These are phyloP conservation scores for Quercus parvula DNA, from an alignment of 306 rosid genomes.

Conservation along the genomic window DNA sequence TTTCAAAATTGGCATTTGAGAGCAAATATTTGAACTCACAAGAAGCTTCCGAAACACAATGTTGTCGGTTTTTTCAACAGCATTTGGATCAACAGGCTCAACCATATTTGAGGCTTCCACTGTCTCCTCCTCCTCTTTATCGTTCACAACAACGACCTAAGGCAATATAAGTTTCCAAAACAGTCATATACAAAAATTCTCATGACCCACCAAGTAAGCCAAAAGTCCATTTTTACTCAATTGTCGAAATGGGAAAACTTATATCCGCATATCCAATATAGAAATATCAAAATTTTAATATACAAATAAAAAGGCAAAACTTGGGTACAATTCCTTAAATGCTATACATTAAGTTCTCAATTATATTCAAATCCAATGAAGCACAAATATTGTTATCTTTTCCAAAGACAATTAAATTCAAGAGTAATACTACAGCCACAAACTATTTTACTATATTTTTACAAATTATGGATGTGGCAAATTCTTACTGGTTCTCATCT, in stretches of 20 bases:
- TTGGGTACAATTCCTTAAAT: too few relatives aligned
- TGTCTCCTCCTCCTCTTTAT: slow-evolving; percentile 26
- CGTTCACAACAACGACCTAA: slow-evolving; percentile 39
- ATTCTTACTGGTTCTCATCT: too few relatives aligned
- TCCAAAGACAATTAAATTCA: too few relatives aligned
- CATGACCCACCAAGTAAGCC: neutral
- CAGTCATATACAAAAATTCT: neutral
- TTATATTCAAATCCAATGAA: too few relatives aligned
- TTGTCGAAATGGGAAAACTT: neutral
- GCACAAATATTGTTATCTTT: too few relatives aligned
- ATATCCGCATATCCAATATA: neutral
- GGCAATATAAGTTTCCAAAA: neutral
- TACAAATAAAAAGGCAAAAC: neutral
- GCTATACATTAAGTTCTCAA: too few relatives aligned
- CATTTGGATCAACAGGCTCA: slow-evolving; percentile 34
- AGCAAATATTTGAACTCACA: slow-evolving; percentile 60
- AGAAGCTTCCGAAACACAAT: slow-evolving; percentile 78
- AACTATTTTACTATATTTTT: too few relatives aligned
- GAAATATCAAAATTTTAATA: neutral
- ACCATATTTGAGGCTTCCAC: slow-evolving; percentile 14
- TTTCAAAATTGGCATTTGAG: slow-evolving; percentile 34
- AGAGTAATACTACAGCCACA: too few relatives aligned
- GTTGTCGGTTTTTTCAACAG: slow-evolving; percentile 43
- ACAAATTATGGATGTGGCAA: too few relatives aligned
- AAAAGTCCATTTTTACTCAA: neutral